Evolutionary conservation across 441 rosid species (phyloP), one percentile per base, ranked within the genome.

Genomic region (Omphalea diandra): DNA sequence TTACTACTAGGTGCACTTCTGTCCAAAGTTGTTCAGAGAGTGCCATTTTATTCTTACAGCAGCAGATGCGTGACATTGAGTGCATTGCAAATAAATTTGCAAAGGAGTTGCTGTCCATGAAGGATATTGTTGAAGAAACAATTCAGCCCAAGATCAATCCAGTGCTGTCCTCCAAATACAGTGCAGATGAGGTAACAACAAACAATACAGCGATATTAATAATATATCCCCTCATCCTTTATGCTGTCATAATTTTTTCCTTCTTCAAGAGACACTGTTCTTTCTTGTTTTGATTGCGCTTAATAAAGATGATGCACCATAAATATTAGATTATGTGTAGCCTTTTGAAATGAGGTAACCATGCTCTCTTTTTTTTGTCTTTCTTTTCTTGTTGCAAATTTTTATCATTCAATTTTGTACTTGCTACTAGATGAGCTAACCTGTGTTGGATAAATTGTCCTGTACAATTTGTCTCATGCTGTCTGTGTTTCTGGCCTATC

Each of bases 1-100:
- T 79, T 54, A 75, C 79, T 71, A 73, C 81, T 33, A 77, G 84
- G 60, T 55, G 83, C 79, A 43, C 75, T 65, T 81, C 93, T 41
- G 52, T 75, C 41, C 79, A 77, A 68, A 84, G 79, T 50, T 87
- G 84, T 79, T 77, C 97, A 66, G 82, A 87, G 80, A 90, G 79
- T 73, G 96, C 88, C 64, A 83, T 93, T 79, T 75, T 79, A 67
- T 93, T 93, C 83, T 84, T 94, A n/a, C 90, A 88, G 79, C 79
- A 84, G 63, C 96, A 90, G 82, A 79, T 93, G 89, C 86, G 63
- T 58, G 98, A 87, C 74, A 75, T 86, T 58, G 86, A 84, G 63
- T 74, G 71, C 63, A 73, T 93, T 68, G 77, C 96, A 50, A 64
- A 79, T 32, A 89, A 80, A 80, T 96, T 90, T 75, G 76, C 85